Percentiles rank a stretch among this genome's conserved stretches.
Conservation (phyloP, 768 basidiomycete species). For the Tulasnella calospora region DNA sequence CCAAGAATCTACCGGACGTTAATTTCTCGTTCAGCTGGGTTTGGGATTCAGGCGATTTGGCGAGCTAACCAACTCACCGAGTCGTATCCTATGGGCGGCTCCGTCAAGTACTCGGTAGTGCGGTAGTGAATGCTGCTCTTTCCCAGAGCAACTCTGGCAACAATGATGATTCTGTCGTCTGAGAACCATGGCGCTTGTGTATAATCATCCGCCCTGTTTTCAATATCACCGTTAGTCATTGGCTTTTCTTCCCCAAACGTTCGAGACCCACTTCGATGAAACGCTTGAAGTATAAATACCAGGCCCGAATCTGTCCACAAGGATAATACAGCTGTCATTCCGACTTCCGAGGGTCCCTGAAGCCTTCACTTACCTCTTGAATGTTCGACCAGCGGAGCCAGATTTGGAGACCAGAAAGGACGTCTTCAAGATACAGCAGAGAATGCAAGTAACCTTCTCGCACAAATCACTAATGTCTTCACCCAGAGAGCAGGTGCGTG, state of each 20-base stretch:
- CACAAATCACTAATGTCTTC: not conserved
- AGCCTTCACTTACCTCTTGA: not conserved
- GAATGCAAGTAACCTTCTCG: not conserved
- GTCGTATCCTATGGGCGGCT: not conserved
- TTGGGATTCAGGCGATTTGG: too few species aligned
- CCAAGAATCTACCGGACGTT: not conserved
- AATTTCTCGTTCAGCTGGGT: too few species aligned
- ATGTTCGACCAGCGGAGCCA: not conserved
- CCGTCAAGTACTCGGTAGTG: not conserved
- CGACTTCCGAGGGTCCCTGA: too few species aligned
- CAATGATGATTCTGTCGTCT: not conserved
- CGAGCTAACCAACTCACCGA: not conserved
- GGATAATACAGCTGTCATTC: not conserved
- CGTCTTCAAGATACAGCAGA: not conserved
- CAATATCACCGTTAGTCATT: not conserved
- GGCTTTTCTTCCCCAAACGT: not conserved
- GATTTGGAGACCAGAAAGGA: not conserved
- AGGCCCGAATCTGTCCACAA: not conserved
- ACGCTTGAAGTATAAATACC: slow-evolving; percentile 11
- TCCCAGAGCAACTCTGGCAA: slow-evolving; percentile 7
- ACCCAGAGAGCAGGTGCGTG: not conserved
- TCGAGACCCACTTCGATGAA: not conserved
- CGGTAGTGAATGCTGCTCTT: not conserved
- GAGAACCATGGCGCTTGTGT: not conserved
- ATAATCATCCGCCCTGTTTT: slow-evolving; percentile 18